Base-by-base conservation (phyloP, 2,329 filamentous ascomycete species). In the Penicillium sp. region DNA sequence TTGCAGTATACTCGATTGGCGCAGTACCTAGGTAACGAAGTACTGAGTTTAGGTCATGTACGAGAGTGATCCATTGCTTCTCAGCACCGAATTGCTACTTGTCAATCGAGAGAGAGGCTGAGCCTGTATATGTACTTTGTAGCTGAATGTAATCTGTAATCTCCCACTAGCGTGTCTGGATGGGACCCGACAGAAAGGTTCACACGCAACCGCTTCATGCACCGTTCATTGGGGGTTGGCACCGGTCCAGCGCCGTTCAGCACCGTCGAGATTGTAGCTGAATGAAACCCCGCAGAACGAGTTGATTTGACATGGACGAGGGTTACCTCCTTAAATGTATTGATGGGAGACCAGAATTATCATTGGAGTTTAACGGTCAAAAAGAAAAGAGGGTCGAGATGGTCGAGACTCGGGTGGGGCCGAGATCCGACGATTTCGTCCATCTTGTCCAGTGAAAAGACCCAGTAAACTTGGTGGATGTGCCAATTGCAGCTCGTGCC, bases 351-450 rank as follows among this genome's bases (percentile, higher is more conserved):
- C n/a, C n/a, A n/a, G n/a, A n/a, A n/a, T n/a, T n/a, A n/a, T n/a
- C n/a, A 33, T 33, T 33, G 30, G 30, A 33, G 30, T 33, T 33
- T 9, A 33, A 33, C 30, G 12, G 35, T 15, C 35, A 37, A 37
- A 37, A 5, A 15, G 35, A 37, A 37, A 15, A 12, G 10, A 35
- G 49, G 15, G 3, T 35, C 49, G 10, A 33, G 47, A 50, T n/a
- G 28, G 30, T 22, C 28, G 9, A 35, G 49, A 51, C 49, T 35
- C 17, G 49, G 49, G 47, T 51, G 49, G 47, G 49, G 49, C 49
- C 28, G 49, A 33, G 28, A 35, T 22, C 49, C 49, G 30, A 22
- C 24, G 28, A 35, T 22, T 22, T 35, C n/a, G 49, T 15, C 28
- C 42, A 6, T 19, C 22, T 42, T 9, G 38, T 19, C 40, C 12